phyloP scores from a whole-genome alignment of 495 filamentous ascomycete genomes.

The Trichoderma asperelloides region DNA sequence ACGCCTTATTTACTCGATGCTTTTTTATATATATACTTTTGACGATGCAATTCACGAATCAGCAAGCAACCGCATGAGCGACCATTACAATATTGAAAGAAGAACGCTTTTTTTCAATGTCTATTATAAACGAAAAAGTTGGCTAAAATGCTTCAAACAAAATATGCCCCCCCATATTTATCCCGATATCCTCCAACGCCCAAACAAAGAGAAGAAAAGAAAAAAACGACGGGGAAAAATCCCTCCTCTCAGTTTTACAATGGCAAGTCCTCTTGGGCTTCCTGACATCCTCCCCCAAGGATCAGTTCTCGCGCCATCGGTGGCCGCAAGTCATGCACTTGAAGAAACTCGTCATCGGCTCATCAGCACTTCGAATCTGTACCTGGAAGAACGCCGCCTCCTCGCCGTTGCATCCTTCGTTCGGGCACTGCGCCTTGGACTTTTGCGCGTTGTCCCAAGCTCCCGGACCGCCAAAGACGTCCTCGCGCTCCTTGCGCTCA shows the following conservation, averaged over 20 bases:
- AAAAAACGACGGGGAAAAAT: background rate
- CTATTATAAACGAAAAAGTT: background rate
- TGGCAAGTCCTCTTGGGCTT: background rate
- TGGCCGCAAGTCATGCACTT: constrained; percentile 15
- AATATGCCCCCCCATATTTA: background rate
- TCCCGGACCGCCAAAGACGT: constrained; percentile 79
- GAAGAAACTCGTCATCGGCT: constrained; percentile 95
- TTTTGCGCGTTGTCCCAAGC: constrained; percentile 88
- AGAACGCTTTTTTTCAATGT: background rate
- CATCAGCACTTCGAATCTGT: constrained; percentile 95
- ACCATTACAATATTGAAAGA: background rate
- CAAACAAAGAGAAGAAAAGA: background rate
- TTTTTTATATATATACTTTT: background rate
- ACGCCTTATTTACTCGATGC: no score
- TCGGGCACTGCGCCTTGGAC: constrained; percentile 64
- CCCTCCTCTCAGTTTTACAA: background rate
- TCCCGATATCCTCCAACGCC: background rate
- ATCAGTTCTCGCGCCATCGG: constrained; percentile 13
- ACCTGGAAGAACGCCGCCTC: constrained; percentile 91
- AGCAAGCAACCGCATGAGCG: background rate
- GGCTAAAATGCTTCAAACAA: background rate
- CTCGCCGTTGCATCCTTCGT: constrained; percentile 61
- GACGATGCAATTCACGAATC: background rate
- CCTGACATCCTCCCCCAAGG: constrained; percentile 7
- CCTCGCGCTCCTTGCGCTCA: constrained; percentile 76